Conservation (phyloP, 495 filamentous ascomycete genomes). For the Penicillium lividum region DNA sequence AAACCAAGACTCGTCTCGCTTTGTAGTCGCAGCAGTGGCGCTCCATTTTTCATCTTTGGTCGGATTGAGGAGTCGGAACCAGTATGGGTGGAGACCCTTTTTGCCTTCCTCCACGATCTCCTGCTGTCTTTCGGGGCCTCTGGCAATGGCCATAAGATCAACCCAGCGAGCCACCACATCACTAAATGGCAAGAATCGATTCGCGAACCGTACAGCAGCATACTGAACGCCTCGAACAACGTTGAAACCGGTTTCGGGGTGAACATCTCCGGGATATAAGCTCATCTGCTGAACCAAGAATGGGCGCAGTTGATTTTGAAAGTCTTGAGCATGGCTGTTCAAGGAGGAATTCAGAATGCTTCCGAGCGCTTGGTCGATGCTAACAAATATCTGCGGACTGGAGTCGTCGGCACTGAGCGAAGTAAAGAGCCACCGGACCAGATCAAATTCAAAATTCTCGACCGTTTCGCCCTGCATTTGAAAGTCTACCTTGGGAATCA, state of each 20-base stretch:
- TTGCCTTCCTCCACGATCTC: slow-evolving; percentile 89
- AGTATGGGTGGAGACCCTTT: slow-evolving; percentile 82
- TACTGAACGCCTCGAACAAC: slow-evolving; percentile 70
- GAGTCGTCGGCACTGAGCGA: slow-evolving; percentile 80
- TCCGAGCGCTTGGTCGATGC: slow-evolving; percentile 85
- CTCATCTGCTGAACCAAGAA: slow-evolving; percentile 70
- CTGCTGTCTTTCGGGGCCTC: slow-evolving; percentile 60
- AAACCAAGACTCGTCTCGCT: slow-evolving; percentile 35
- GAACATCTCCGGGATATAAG: slow-evolving; percentile 50
- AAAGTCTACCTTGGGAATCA: slow-evolving; percentile 58
- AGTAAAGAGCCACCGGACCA: slow-evolving; percentile 77
- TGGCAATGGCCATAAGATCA: slow-evolving; percentile 75
- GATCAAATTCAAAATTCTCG: slow-evolving; percentile 55
- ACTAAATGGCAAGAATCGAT: slow-evolving; percentile 78
- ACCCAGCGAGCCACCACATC: slow-evolving; percentile 85
- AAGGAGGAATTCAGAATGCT: slow-evolving; percentile 66
- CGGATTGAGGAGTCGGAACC: slow-evolving; percentile 68
- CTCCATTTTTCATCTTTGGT: slow-evolving; percentile 32
- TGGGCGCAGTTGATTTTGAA: slow-evolving; percentile 52
- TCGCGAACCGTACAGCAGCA: slow-evolving; percentile 84
- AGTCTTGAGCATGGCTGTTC: slow-evolving; percentile 41
- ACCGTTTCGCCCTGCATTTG: slow-evolving; percentile 24
- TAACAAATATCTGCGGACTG: slow-evolving; percentile 72
- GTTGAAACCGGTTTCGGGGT: slow-evolving; percentile 37
- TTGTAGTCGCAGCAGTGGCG: slow-evolving; percentile 11